Evolutionary conservation across 352 stramenopile genomes (phyloP), one percentile per base, ranked within the genome.

Genomic region (Phytopythium helicoides): DNA sequence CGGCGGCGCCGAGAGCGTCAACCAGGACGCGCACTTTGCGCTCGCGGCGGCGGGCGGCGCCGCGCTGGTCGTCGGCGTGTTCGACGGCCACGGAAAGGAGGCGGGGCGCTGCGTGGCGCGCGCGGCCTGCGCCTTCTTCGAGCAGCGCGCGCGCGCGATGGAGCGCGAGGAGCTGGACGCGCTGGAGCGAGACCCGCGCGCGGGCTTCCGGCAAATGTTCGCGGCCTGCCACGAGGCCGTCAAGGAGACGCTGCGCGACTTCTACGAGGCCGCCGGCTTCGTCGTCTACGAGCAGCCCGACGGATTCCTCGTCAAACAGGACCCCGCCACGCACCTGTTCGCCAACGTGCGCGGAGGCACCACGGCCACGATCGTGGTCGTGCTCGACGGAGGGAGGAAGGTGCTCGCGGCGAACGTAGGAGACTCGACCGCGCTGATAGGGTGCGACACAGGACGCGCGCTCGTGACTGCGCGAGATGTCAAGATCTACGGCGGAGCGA

Each of bases 11-110:
- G 67, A 79, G 50, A 69, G 69, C 42, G 66, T 82, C 58, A 97
- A 97, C 63, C 90, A 97, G 68, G 90, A 97, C 55, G 78, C 88
- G 21, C 94, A 87, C 68, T 95, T 97, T 58, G 70, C 81, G 23
- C 81, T 81, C 37, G 58, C 64, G 38, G 62, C 86, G 23, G 37
- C 47, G 15, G 54, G 54, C n/a, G 58, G 71, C 26, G 41, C 56
- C 15, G 68, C 65, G 7, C 57, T 89, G 38, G 73, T 94, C 21
- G 26, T 95, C 23, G 81, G 81, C 9, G 65, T 96, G 14, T 94
- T 96, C 60, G 87, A 96, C 58, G 87, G 87, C 31, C 88, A 96
- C 58, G 88, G 88, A 21, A 70, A 75, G 47, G 86, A 94, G 40
- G 73, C 82, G 1, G 88, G 88, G 3, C 68, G 76, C 3, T 68